These are phyloP conservation scores for Sporothrix variecibatus DNA, from an alignment of 2,329 filamentous ascomycete genomes.

Conservation along the genomic window DNA sequence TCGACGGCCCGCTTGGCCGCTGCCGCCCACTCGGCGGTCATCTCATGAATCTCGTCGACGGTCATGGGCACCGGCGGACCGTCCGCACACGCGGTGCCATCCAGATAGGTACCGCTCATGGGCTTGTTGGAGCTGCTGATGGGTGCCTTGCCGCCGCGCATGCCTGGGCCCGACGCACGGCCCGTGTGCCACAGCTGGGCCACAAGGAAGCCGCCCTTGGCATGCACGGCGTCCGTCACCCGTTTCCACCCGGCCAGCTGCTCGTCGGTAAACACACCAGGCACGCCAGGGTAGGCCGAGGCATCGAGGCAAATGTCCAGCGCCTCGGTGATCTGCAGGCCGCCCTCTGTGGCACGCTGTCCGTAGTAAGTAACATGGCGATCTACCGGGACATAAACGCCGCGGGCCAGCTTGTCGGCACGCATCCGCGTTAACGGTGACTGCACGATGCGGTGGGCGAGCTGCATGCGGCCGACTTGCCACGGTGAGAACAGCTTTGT, in stretches of 20 bases:
- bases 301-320: constrained; percentile 44
- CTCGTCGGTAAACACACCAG: constrained; percentile 25
- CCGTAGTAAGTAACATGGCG: constrained; percentile 47
- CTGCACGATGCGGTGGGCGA: constrained; percentile 50
- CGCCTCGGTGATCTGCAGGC: constrained; percentile 49
- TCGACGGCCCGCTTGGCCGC: constrained; percentile 50
- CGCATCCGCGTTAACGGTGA: constrained; percentile 53
- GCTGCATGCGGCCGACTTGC: constrained; percentile 45
- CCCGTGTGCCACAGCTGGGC: constrained; percentile 54
- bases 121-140: constrained; percentile 46
- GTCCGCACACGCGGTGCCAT: constrained; percentile 28
- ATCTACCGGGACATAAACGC: constrained; percentile 33
- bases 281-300: constrained; percentile 24
- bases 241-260: constrained; percentile 29
- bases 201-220: constrained; percentile 28
- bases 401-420: constrained; percentile 48
- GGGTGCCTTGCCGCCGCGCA: constrained; percentile 40
- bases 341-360: constrained; percentile 47
- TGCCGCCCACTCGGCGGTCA: constrained; percentile 59
- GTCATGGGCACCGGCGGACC: constrained; percentile 64
- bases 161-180: constrained; percentile 42
- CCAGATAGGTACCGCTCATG: constrained; percentile 40
- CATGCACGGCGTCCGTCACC: constrained; percentile 31
- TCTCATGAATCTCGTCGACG: constrained; percentile 61
- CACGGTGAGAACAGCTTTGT: constrained; percentile 39